Conservation (phyloP, 257 asterid species). For the Rauvolfia tetraphylla region DNA sequence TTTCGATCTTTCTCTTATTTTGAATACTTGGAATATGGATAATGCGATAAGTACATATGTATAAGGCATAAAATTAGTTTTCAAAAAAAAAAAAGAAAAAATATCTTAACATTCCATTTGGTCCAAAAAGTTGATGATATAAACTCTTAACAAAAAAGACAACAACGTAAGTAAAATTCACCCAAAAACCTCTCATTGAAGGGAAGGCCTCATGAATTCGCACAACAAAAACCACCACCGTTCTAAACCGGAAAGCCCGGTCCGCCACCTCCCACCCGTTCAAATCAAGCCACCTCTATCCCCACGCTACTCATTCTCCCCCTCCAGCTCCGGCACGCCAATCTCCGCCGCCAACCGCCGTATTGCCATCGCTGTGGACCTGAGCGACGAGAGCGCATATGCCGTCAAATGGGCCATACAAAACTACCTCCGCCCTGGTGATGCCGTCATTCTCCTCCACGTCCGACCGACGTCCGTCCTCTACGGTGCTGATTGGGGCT, state of each 20-base stretch:
- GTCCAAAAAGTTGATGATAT: background rate
- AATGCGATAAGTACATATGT: too few relatives aligned
- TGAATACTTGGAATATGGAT: too few relatives aligned
- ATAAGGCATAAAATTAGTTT: too few relatives aligned
- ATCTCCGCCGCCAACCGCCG: conserved; percentile 38
- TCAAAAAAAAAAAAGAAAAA: too few relatives aligned
- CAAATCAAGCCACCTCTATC: conserved; percentile 30
- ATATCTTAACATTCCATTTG: background rate
- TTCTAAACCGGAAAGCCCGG: conserved; percentile 17
- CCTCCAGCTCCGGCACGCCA: conserved; percentile 19
- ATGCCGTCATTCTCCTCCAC: conserved; percentile 47
- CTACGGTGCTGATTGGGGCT: conserved; percentile 56
- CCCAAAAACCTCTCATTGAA: background rate
- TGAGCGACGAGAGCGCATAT: conserved; percentile 55
- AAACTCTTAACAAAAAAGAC: conserved; percentile 1
- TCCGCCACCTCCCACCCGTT: conserved; percentile 26
- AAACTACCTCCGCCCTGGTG: conserved; percentile 53
- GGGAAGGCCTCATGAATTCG: conserved; percentile 26
- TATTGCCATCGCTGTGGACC: conserved; percentile 52
- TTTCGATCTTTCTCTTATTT: too few relatives aligned
- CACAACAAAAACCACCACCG: conserved; percentile 17
- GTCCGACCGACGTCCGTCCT: conserved; percentile 44
- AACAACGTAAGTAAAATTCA: background rate
- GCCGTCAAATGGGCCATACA: conserved; percentile 54
- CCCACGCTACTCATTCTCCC: conserved; percentile 30